phyloP scores from a whole-genome alignment of 352 stramenopile genomes.

The Globisporangium nagaii region DNA sequence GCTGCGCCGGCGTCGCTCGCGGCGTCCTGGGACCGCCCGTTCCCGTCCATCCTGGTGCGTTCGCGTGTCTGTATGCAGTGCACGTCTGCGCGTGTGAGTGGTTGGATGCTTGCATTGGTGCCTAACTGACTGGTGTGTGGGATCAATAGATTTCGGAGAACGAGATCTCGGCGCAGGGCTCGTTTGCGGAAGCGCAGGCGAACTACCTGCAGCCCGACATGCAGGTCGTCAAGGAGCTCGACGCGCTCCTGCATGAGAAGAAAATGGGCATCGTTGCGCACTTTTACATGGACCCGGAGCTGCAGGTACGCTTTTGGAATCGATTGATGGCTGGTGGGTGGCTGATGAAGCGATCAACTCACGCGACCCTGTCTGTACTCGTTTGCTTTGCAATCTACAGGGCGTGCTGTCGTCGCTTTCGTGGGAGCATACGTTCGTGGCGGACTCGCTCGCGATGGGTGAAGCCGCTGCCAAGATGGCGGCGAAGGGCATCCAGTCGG shows the following conservation, averaged over 20 bases:
- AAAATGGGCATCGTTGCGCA: slow-evolving; percentile 97
- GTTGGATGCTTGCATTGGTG: not conserved
- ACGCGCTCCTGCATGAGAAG: slow-evolving; percentile 82
- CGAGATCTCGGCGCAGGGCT: slow-evolving; percentile 69
- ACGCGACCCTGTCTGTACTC: too few relatives aligned
- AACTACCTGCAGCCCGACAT: slow-evolving; percentile 83
- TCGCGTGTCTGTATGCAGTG: not conserved
- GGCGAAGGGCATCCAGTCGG: slow-evolving; percentile 76
- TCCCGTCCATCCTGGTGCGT: slow-evolving; percentile 75
- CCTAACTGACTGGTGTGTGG: not conserved
- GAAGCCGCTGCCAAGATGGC: slow-evolving; percentile 95
- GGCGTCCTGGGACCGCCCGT: slow-evolving; percentile 68
- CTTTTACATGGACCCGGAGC: slow-evolving; percentile 98
- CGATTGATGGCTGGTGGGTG: too few relatives aligned
- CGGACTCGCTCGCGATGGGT: slow-evolving; percentile 97
- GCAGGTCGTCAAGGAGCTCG: slow-evolving; percentile 83
- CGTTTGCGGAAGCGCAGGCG: slow-evolving; percentile 86
- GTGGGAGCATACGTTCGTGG: slow-evolving; percentile 92
- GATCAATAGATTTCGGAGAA: slow-evolving; percentile 60
- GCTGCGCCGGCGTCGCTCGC: slow-evolving; percentile 51
- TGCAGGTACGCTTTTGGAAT: slow-evolving; percentile 90
- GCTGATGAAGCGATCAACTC: too few relatives aligned
- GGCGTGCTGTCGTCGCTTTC: slow-evolving; percentile 76
- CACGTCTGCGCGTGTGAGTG: too few relatives aligned
- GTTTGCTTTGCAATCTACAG: slow-evolving; percentile 7